A percentile compares a stretch with the other conserved stretches of the same genome.
Conservation (phyloP, 768 basidiomycete genomes). For the Neoboletus brunneissimus region DNA sequence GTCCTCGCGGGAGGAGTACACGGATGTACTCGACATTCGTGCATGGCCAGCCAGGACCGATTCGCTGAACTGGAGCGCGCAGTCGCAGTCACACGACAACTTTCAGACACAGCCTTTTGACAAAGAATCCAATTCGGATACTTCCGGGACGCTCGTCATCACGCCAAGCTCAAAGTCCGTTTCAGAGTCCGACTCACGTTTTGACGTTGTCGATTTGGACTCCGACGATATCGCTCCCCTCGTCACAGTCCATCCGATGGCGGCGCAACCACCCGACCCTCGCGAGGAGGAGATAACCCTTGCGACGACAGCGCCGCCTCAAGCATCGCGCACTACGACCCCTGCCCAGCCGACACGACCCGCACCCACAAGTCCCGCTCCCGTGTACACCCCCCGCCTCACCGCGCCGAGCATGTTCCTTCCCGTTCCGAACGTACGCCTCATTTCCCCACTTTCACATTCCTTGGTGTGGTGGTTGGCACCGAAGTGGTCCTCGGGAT, state of each 20-base stretch:
- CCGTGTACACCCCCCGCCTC: constrained; percentile 64
- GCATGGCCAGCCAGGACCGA: constrained; percentile 1
- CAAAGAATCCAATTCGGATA: constrained; percentile 12
- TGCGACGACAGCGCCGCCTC: constrained; percentile 45
- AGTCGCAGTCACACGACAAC: neutral
- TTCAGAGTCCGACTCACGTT: constrained; percentile 13
- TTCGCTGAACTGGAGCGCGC: neutral
- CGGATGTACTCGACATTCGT: constrained; percentile 25
- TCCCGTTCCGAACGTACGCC: constrained; percentile 87
- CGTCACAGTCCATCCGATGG: neutral
- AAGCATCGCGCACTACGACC: constrained; percentile 44
- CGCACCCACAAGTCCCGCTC: constrained; percentile 11
- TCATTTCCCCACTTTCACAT: constrained; percentile 41
- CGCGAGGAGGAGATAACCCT: constrained; percentile 40
- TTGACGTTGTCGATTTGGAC: neutral
- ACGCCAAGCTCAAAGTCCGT: neutral
- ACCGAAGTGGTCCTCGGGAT: constrained; percentile 33
- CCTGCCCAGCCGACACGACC: constrained; percentile 36
- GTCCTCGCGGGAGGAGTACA: neutral
- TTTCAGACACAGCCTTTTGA: neutral
- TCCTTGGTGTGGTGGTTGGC: constrained; percentile 61
- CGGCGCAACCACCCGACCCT: no score
- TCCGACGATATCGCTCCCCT: constrained; percentile 11
- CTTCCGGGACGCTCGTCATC: constrained; percentile 22
- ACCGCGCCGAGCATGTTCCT: constrained; percentile 77